A percentile compares a stretch with the other conserved stretches of the same genome.
Evolutionary conservation across 164 flowering plant genomes (phyloP).

Genomic region (Magnolia officinalis): DNA sequence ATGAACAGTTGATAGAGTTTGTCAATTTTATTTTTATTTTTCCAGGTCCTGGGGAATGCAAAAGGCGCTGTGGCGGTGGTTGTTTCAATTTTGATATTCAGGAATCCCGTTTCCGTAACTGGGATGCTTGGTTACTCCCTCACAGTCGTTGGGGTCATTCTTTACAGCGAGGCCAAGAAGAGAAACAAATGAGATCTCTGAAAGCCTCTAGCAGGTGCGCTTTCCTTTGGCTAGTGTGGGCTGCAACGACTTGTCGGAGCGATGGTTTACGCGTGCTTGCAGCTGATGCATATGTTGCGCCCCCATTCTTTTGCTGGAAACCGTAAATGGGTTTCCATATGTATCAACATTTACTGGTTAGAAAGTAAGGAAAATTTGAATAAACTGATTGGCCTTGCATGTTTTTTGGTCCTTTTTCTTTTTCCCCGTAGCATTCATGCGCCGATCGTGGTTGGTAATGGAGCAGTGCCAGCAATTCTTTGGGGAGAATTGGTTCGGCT

Average conservation of each 20-base stretch:
- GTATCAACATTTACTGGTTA: slow-evolving; percentile 44
- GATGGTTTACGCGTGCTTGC: slow-evolving; percentile 11
- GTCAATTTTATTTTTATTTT: neutral
- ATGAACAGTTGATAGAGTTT: neutral
- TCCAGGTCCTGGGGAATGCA: slow-evolving; percentile 93
- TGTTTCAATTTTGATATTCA: slow-evolving; percentile 79
- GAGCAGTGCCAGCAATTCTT: slow-evolving; percentile 22
- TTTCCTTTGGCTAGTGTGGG: slow-evolving; percentile 12
- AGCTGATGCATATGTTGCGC: slow-evolving; percentile 22
- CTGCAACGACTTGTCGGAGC: slow-evolving; percentile 14
- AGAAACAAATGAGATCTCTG: slow-evolving; percentile 52
- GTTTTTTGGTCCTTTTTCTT: slow-evolving; percentile 8
- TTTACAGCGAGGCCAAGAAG: slow-evolving; percentile 94
- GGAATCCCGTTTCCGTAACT: slow-evolving; percentile 88
- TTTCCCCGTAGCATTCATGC: neutral
- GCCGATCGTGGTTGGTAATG: neutral
- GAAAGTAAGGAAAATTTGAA: slow-evolving; percentile 29
- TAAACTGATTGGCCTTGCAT: slow-evolving; percentile 32
- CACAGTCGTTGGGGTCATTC: slow-evolving; percentile 83
- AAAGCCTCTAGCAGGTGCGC: slow-evolving; percentile 3
- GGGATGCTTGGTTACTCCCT: slow-evolving; percentile 94
- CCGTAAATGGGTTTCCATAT: slow-evolving; percentile 32
- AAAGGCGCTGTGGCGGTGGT: slow-evolving; percentile 98
- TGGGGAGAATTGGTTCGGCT: slow-evolving; percentile 27
- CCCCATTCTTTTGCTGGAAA: slow-evolving; percentile 36